A percentile compares a stretch with the other conserved stretches of the same genome.
Evolutionary conservation across 208 protist species (phyloP).

Genomic region (Strigomonas galati): DNA sequence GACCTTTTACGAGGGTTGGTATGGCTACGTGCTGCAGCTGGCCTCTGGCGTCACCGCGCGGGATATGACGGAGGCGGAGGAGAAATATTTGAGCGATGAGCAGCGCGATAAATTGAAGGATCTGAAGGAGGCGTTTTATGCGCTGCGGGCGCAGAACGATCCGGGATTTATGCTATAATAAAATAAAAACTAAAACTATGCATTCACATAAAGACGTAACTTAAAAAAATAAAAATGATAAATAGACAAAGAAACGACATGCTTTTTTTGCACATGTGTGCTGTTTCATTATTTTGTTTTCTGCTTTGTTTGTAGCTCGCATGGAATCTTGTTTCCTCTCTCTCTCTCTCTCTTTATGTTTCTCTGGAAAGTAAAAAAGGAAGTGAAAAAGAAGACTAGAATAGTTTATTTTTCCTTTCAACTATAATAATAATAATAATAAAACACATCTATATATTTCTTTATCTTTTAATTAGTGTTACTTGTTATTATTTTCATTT

Average conservation of each 20-base stretch:
- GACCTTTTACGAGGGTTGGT: constrained; percentile 86
- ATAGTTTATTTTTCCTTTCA: not conserved
- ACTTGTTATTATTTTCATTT: not conserved
- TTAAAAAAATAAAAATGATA: constrained; percentile 5
- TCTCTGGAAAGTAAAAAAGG: constrained; percentile 1
- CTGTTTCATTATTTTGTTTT: constrained; percentile 9
- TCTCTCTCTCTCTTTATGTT: constrained; percentile 12
- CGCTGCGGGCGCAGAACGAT: constrained; percentile 25
- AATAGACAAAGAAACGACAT: not conserved
- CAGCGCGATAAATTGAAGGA: constrained; percentile 74
- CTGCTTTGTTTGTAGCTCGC: not conserved
- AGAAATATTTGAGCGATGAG: constrained; percentile 59
- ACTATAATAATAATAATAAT: not conserved
- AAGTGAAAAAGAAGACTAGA: constrained; percentile 2
- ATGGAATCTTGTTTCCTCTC: not conserved
- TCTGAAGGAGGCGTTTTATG: constrained; percentile 45
- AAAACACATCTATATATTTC: not conserved
- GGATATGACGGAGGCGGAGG: constrained; percentile 73
- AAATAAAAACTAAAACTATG: not conserved
- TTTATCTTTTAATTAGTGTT: constrained; percentile 4
- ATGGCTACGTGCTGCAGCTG: constrained; percentile 81
- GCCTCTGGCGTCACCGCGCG: constrained; percentile 62
- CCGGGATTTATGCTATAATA: constrained; percentile 34
- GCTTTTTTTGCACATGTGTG: constrained; percentile 2
- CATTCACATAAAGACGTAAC: not conserved